phyloP scores from a whole-genome alignment of 2,329 filamentous ascomycete species.

The Venturia pyrina region DNA sequence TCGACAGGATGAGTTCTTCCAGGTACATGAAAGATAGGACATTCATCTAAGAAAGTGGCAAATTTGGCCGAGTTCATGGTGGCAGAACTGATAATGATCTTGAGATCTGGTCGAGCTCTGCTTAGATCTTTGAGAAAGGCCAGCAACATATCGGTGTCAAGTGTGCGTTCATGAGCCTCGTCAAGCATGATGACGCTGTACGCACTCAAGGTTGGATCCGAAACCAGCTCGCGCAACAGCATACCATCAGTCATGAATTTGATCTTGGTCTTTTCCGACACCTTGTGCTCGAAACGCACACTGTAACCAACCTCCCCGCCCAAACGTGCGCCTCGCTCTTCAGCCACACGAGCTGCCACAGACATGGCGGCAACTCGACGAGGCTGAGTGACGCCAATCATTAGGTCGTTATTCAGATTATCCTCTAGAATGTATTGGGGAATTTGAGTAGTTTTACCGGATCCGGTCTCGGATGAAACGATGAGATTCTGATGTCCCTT shows the following conservation, averaged over 20 bases:
- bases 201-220: conserved; percentile 69
- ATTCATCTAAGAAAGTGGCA: conserved; percentile 80
- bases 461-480: conserved; percentile 89
- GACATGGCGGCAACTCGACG: conserved; percentile 95
- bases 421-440: conserved; percentile 90
- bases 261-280: conserved; percentile 79
- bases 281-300: conserved; percentile 90
- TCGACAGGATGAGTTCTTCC: conserved; percentile 83
- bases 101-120: conserved; percentile 72
- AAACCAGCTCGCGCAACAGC: conserved; percentile 81
- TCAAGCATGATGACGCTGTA: conserved; percentile 94
- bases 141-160: conserved; percentile 83
- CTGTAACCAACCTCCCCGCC: conserved; percentile 90
- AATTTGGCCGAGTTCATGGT: conserved; percentile 94
- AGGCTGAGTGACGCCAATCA: conserved; percentile 88
- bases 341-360: conserved; percentile 88
- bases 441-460: conserved; percentile 90
- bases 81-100: conserved; percentile 83
- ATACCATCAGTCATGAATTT: conserved; percentile 99
- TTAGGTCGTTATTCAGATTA: conserved; percentile 78
- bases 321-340: conserved; percentile 83
- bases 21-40: conserved; percentile 89
- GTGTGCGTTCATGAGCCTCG: conserved; percentile 88
- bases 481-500: conserved; percentile 78
- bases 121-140: conserved; percentile 84